Evolutionary conservation across 352 stramenopile species (phyloP), one percentile per base, ranked within the genome.

Genomic region (Globisporangium iwayamae): DNA sequence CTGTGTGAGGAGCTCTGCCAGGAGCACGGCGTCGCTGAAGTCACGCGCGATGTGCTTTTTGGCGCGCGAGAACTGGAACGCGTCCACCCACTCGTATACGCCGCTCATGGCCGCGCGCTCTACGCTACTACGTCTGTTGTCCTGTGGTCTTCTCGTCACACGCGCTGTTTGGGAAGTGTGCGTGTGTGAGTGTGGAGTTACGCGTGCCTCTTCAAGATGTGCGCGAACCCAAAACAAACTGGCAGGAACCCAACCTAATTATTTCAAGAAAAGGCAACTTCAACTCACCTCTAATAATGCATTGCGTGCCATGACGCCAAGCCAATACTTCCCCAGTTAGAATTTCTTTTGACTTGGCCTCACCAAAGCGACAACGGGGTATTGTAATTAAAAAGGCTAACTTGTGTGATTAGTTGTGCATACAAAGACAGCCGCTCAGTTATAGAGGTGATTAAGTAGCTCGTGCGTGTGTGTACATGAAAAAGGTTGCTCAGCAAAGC

Each of bases 21-120:
- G 51, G 20, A 87, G 58, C 36, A 84, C 75, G 45, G 75, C 73
- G 60, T 87, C 78, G 59, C 75, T 83, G 46, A 87, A 87, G 69
- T 85, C 78, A 10, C 75, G 60, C 45, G 75, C 63, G 45, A 60
- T 68, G 52, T 80, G 70, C 50, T 72, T 76, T 56, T 69, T 67
- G 3, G 62, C 32, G 25, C 78, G 75, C 34, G 78, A 87, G 61
- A 83, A 81, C 30, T 59, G 59, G 63, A 83, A 87, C 32, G 67
- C 51, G n/a, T 61, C 53, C 34, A 81, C 57, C 78, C 78, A 87
- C 52, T 74, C 67, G 56, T 77, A 72, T 18, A 82, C 50, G 9
- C 56, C 60, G 41, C 68, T 53, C 73, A 81, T 79, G 22, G 13
- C 18, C 4, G 5, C 28, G 50, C 14, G 9, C 25, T 55, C 4